Conservation (phyloP, 768 basidiomycete genomes). For the Guyanaporus albipodus region DNA sequence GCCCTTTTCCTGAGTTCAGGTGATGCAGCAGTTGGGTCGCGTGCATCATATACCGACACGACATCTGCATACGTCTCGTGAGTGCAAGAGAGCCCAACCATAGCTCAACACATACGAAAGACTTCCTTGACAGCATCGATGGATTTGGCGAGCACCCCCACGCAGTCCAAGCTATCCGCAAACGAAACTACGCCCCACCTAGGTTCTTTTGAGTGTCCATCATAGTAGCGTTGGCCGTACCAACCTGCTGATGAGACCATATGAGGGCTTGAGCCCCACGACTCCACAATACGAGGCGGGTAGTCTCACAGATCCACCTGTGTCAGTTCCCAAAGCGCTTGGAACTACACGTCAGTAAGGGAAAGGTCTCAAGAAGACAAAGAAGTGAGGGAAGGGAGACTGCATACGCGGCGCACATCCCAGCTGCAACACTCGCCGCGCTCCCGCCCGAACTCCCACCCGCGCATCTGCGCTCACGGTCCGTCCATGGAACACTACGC, state of each 20-base stretch:
- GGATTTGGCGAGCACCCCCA: constrained; percentile 70
- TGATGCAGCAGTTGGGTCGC: constrained; percentile 72
- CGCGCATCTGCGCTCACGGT: constrained; percentile 54
- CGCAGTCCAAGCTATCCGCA: constrained; percentile 93
- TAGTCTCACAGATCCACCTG: constrained; percentile 89
- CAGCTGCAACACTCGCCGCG: constrained; percentile 87
- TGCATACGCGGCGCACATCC: constrained; percentile 79
- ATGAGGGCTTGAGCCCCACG: constrained; percentile 91
- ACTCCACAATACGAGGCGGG: constrained; percentile 95
- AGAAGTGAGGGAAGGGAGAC: too few species aligned
- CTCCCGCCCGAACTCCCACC: constrained; percentile 96
- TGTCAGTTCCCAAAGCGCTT: constrained; percentile 92
- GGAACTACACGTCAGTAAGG: constrained; percentile 1
- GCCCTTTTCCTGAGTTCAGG: constrained; percentile 36
- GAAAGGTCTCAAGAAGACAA: not conserved
- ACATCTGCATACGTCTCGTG: constrained; percentile 25
- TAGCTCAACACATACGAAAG: constrained; percentile 48
- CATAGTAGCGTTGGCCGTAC: constrained; percentile 11
- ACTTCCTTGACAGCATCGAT: constrained; percentile 48
- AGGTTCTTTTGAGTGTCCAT: constrained; percentile 3
- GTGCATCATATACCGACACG: constrained; percentile 48
- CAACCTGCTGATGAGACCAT: constrained; percentile 85
- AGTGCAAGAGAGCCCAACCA: not conserved
- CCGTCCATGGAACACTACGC: constrained; percentile 19
- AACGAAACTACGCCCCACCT: constrained; percentile 92